phyloP scores from a whole-genome alignment of 257 asterid species.

The Solanum virginianum region DNA sequence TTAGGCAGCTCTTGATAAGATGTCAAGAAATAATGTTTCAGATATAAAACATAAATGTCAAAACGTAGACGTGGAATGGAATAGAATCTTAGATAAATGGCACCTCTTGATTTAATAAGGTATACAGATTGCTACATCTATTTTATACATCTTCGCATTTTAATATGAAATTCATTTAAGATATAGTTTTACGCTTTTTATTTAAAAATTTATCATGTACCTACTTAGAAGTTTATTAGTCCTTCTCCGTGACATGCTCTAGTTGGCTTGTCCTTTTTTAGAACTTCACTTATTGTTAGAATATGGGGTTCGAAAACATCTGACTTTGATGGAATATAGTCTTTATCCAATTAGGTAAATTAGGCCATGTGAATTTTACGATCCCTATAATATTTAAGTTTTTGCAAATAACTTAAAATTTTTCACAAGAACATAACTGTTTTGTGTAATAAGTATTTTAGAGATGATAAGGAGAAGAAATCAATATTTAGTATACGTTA shows the following conservation, averaged over 20 bases:
- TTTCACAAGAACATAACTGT: not conserved
- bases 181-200: not conserved
- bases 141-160: not conserved
- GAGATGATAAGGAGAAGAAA: not conserved
- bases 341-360: too few species aligned
- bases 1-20: not conserved
- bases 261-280: accelerated
- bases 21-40: not conserved
- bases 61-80: not conserved
- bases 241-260: not conserved
- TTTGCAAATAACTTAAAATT: not conserved
- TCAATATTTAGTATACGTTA: too few species aligned
- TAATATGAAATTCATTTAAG: not conserved
- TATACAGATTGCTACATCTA: not conserved
- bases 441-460: too few species aligned
- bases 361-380: not conserved
- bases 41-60: not conserved
- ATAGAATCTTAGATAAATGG: not conserved
- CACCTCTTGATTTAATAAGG: not conserved
- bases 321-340: not conserved
- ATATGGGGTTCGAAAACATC: not conserved
- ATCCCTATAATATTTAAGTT: too few species aligned
- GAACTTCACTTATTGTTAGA: not conserved
- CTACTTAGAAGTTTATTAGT: not conserved
- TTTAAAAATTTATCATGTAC: not conserved